Conservation (phyloP, 1,284 basidiomycete genomes). For the Athelia psychrophila region DNA sequence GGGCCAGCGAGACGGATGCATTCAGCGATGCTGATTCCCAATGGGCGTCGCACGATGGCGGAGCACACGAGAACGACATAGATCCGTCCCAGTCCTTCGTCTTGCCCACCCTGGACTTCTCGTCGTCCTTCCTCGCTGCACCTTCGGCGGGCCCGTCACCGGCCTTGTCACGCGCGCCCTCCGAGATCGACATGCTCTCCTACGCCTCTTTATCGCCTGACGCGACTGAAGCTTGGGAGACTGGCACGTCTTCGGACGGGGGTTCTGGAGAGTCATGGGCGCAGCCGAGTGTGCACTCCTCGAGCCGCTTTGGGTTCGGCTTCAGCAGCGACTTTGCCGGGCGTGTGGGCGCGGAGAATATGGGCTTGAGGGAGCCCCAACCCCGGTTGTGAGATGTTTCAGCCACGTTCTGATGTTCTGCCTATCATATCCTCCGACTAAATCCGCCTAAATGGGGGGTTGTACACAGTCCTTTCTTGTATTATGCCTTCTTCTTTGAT, state of each 20-base stretch:
- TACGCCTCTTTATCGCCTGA: not conserved
- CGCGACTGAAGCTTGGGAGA: not conserved
- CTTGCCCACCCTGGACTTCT: constrained; percentile 70
- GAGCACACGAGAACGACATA: constrained; percentile 21
- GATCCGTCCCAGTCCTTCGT: constrained; percentile 60
- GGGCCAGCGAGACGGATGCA: not conserved
- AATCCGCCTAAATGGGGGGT: too few species aligned
- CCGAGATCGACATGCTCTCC: not conserved
- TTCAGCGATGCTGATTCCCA: too few species aligned
- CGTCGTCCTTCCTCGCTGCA: constrained; percentile 17
- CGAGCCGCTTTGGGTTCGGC: not conserved
- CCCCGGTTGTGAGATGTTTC: too few species aligned
- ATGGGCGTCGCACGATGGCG: constrained; percentile 14
- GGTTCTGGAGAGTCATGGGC: not conserved
- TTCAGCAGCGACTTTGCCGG: not conserved
- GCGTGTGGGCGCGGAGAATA: not conserved
- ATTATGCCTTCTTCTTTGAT: too few species aligned
- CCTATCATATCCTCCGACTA: too few species aligned
- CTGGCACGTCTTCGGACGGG: too few species aligned
- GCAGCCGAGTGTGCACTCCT: not conserved
- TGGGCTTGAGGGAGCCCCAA: not conserved
- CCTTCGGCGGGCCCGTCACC: not conserved
- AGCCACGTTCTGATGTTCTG: too few species aligned
- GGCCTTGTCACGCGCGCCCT: not conserved
- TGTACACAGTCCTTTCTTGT: too few species aligned